Conservation (phyloP, 225 moss, liverwort and hornwort species). For the Straminergon stramineum region DNA sequence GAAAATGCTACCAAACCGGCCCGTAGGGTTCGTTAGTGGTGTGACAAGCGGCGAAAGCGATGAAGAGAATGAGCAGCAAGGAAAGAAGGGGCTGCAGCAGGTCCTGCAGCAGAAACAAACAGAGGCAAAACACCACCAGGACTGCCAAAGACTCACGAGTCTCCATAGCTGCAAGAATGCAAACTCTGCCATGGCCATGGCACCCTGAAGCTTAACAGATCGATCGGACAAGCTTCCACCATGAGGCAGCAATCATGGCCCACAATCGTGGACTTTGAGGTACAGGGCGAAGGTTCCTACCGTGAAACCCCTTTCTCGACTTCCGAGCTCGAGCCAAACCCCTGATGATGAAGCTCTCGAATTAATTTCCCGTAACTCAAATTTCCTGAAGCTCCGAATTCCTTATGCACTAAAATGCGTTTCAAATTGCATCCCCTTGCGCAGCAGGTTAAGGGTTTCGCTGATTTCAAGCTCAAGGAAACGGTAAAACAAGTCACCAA, state of each 20-base stretch:
- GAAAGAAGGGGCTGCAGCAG: constrained; percentile 23
- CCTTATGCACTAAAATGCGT: neutral
- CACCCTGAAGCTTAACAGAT: neutral
- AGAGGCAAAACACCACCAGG: neutral
- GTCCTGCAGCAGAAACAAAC: constrained; percentile 24
- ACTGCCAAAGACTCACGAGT: neutral
- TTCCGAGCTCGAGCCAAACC: neutral
- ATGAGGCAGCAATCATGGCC: neutral
- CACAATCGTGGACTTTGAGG: constrained; percentile 11
- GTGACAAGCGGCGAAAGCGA: constrained; percentile 20
- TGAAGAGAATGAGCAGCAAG: constrained; percentile 16
- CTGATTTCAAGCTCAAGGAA: neutral
- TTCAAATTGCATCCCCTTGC: neutral
- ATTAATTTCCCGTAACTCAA: neutral
- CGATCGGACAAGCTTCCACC: neutral
- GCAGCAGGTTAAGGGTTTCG: neutral
- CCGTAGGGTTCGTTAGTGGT: constrained; percentile 1
- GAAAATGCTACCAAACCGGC: neutral
- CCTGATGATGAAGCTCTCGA: neutral
- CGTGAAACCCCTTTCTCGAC: neutral
- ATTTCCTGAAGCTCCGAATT: neutral
- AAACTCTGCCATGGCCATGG: neutral
- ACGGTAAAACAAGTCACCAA: neutral
- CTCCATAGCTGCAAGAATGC: neutral
- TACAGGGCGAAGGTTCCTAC: constrained; percentile 3